These are phyloP conservation scores for Jacaranda mimosifolia DNA, from an alignment of 257 asterid species.

Conservation along the genomic window DNA sequence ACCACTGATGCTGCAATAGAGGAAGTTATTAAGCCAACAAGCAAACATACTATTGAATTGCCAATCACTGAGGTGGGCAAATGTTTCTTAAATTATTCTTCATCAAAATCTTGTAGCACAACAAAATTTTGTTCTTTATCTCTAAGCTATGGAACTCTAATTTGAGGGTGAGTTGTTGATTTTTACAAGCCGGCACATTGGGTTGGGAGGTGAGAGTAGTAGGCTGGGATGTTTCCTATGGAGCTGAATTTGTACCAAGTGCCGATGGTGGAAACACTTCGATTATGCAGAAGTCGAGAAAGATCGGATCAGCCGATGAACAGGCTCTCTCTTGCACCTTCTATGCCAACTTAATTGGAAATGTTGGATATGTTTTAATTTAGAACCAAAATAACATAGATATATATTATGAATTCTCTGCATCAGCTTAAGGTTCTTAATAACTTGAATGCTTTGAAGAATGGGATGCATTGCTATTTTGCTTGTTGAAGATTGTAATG, in stretches of 20 bases:
- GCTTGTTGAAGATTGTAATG: too few relatives aligned
- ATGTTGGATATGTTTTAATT: too few relatives aligned
- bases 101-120: background rate
- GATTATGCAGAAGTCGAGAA: constrained; percentile 69
- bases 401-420: too few relatives aligned
- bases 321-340: constrained; percentile 55
- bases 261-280: constrained; percentile 75
- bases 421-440: too few relatives aligned
- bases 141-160: background rate
- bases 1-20: constrained; percentile 56
- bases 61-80: constrained; percentile 72
- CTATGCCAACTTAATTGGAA: background rate
- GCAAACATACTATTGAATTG: constrained; percentile 65
- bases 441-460: too few relatives aligned
- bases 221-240: constrained; percentile 71
- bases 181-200: constrained; percentile 57
- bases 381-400: too few relatives aligned
- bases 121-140: background rate
- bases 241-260: constrained; percentile 70
- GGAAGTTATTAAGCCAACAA: constrained; percentile 61
- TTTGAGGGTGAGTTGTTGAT: background rate
- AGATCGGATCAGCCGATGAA: constrained; percentile 62
- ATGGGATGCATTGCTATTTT: too few relatives aligned
- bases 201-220: constrained; percentile 73
- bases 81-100: too few relatives aligned